Base-by-base conservation (phyloP, 2,329 filamentous ascomycete species). In the Lecanicillium sp. region DNA sequence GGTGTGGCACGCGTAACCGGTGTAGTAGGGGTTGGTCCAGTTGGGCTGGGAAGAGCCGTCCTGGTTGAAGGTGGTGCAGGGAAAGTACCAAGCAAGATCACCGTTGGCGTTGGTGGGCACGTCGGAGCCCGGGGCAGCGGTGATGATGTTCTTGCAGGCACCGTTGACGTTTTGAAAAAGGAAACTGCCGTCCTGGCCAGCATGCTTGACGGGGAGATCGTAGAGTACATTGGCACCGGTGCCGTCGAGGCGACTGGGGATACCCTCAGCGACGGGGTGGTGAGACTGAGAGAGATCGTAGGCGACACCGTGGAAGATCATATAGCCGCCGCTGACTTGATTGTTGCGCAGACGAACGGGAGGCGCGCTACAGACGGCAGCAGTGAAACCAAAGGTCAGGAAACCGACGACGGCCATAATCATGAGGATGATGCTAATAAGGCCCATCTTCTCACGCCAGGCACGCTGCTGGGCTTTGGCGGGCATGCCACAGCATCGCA, bases 111-210 rank as follows among this genome's bases (percentile, higher is more conserved):
- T 84, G 5, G 85, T 86, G 1, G 90, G 89, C 8, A 98, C 82
- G 57, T 89, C 84, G 1, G 90, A 94, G 48, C 73, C 73, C 1
- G 76, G 62, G 1, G 85, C 79, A 7, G 75, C 67, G 1, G 81
- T 95, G 62, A 98, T 95, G 49, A 97, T 68, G 9, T 78, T 86
- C 70, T 97, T 98, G 77, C 93, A 98, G 53, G 86, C 87, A 40
- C 93, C 94, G 58, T 98, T 98, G 65, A 98, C 93, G 56, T 97
- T 95, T 64, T 98, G 93, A 69, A 98, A 98, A 61, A 98, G 70
- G 64, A 98, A 98, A 62, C 90, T 97, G 50, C 88, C 91, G 62
- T 98, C 94, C 66, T 87, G 79, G n/a, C 90, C 93, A 48, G 83
- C 84, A 58, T 91, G 81, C 61, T 87, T 87, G 56, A 85, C 79